phyloP scores from a whole-genome alignment of 441 rosid species.

The Manihot esculenta region DNA sequence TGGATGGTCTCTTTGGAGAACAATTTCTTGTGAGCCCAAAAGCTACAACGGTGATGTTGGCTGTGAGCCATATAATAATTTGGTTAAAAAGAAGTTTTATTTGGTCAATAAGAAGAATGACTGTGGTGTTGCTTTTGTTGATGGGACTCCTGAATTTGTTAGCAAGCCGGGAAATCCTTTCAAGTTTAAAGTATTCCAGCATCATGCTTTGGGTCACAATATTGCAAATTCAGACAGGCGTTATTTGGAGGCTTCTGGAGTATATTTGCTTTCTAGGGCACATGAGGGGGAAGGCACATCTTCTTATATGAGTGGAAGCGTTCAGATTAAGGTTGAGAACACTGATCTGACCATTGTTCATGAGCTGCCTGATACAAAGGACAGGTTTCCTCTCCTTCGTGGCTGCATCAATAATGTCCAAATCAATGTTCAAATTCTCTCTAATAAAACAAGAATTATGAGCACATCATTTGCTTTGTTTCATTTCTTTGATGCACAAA shows the following conservation, averaged over 20 bases:
- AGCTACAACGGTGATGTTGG: slow-evolving; percentile 55
- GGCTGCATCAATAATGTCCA: slow-evolving; percentile 51
- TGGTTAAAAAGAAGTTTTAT: slow-evolving; percentile 65
- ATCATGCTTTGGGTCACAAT: slow-evolving; percentile 33
- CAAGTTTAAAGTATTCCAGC: slow-evolving; percentile 76
- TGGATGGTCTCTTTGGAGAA: slow-evolving; percentile 67
- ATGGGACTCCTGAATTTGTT: slow-evolving; percentile 85
- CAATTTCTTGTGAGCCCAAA: slow-evolving; percentile 51
- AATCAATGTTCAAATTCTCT: slow-evolving; percentile 58
- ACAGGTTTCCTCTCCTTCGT: slow-evolving; percentile 69
- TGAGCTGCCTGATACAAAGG: slow-evolving; percentile 71
- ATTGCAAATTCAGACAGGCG: slow-evolving; percentile 27
- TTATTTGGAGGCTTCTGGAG: slow-evolving; percentile 33
- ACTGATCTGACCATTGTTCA: slow-evolving; percentile 70
- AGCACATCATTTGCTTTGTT: slow-evolving; percentile 47
- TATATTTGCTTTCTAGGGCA: slow-evolving; percentile 27
- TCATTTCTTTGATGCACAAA: slow-evolving; percentile 70
- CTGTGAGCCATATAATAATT: slow-evolving; percentile 62
- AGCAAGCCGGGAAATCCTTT: slow-evolving; percentile 91
- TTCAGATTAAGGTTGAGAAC: slow-evolving; percentile 53
- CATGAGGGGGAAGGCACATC: slow-evolving; percentile 36
- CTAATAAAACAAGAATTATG: slow-evolving; percentile 70
- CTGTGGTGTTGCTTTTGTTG: slow-evolving; percentile 72
- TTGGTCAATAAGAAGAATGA: slow-evolving; percentile 85
- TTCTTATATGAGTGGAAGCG: slow-evolving; percentile 42